Percentiles rank a stretch among this genome's conserved stretches.
Evolutionary conservation across 768 basidiomycete genomes (phyloP).

Genomic region (Rhizopogon salebrosus): DNA sequence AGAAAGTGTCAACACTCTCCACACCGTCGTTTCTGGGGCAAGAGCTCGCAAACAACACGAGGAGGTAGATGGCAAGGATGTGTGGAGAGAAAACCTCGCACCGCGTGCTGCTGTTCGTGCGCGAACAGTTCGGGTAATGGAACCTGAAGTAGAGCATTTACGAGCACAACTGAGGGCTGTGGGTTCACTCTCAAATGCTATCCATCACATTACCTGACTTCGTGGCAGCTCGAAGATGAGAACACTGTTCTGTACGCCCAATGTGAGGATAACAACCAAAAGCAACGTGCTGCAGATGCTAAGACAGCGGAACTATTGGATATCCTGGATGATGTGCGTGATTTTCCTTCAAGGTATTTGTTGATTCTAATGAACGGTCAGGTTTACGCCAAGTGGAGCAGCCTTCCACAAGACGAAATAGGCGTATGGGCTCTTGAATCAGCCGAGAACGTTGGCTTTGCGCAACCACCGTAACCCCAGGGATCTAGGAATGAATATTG

Average conservation of each 20-base stretch:
- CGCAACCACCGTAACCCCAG: constrained; percentile 13
- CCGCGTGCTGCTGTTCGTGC: constrained; percentile 61
- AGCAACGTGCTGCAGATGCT: constrained; percentile 41
- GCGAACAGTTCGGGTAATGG: constrained; percentile 55
- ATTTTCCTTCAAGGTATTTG: not conserved
- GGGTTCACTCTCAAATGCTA: not conserved
- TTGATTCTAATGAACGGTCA: constrained; percentile 17
- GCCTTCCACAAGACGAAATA: constrained; percentile 62
- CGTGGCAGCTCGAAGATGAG: constrained; percentile 49
- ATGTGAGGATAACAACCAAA: constrained; percentile 43
- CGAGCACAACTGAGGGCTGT: constrained; percentile 28
- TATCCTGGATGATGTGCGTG: constrained; percentile 47
- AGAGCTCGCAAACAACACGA: constrained; percentile 45
- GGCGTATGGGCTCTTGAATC: constrained; percentile 38
- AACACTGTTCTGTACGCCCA: constrained; percentile 44
- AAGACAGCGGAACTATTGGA: constrained; percentile 44
- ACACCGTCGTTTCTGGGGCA: constrained; percentile 65
- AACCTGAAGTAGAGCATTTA: constrained; percentile 35
- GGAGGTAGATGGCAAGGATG: constrained; percentile 40
- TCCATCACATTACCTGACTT: not conserved
- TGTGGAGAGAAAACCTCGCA: constrained; percentile 61
- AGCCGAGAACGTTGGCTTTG: constrained; percentile 31
- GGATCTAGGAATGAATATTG: too few relatives aligned
- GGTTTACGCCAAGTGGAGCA: constrained; percentile 48
- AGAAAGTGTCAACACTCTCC: constrained; percentile 66